Percentiles rank a stretch among this genome's conserved stretches.
Conservation (phyloP, 768 basidiomycete genomes). For the Kwoniella dendrophila region DNA sequence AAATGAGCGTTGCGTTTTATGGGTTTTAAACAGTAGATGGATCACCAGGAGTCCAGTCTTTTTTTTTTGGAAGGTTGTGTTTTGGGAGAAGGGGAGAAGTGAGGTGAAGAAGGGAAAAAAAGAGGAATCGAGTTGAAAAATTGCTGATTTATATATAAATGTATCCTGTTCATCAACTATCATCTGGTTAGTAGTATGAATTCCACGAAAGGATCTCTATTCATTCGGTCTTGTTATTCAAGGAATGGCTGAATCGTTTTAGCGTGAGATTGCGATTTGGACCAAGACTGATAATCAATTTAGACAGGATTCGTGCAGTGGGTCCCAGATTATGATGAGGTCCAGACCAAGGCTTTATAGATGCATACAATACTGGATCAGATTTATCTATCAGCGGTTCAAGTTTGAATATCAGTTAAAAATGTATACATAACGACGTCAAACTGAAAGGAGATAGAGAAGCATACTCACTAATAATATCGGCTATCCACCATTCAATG, state of each 20-base stretch:
- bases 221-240: neutral
- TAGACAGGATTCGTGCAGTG: neutral
- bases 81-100: neutral
- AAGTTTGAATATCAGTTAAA: neutral
- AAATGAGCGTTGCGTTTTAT: conserved; percentile 6
- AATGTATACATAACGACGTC: too few relatives aligned
- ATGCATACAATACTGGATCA: neutral
- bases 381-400: neutral
- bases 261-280: neutral
- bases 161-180: neutral
- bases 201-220: neutral
- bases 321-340: too few relatives aligned
- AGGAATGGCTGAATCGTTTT: neutral
- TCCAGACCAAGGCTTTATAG: neutral
- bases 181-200: neutral
- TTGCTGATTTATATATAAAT: neutral
- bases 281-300: neutral
- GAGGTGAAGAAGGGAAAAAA: conserved; percentile 7
- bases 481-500: too few relatives aligned
- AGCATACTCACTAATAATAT: neutral
- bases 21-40: conserved; percentile 10
- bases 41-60: conserved; percentile 33
- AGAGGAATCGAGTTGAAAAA: neutral
- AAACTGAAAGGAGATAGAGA: too few relatives aligned
- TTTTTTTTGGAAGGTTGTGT: conserved; percentile 1